These are phyloP conservation scores for Plasmodium malariae DNA, from an alignment of 169 alveolate genomes.

Conservation along the genomic window DNA sequence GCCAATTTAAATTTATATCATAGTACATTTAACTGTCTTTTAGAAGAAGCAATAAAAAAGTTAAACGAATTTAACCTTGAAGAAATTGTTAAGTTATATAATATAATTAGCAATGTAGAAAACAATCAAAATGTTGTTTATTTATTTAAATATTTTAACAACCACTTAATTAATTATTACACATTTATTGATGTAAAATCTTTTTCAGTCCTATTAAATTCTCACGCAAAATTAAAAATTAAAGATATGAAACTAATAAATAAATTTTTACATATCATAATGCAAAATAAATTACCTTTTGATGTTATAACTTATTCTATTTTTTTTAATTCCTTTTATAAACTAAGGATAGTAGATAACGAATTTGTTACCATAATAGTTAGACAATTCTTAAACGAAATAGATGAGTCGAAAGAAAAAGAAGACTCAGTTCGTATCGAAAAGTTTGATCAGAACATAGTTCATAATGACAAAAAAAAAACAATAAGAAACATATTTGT, in stretches of 20 bases:
- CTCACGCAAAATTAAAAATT: conserved; percentile 76
- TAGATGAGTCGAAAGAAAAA: conserved; percentile 11
- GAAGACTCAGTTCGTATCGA: background rate
- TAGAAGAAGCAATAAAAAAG: conserved; percentile 53
- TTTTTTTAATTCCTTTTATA: conserved; percentile 64
- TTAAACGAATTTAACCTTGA: conserved; percentile 46
- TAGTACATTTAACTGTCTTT: conserved; percentile 61
- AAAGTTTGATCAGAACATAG: too few relatives aligned
- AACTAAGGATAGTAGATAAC: conserved; percentile 32
- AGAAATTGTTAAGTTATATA: conserved; percentile 63
- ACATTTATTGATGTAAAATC: conserved; percentile 72
- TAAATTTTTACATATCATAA: conserved; percentile 53
- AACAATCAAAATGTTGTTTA: conserved; percentile 63
- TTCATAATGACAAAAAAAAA: background rate
- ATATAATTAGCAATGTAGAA: conserved; percentile 61
- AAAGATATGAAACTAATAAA: conserved; percentile 74
- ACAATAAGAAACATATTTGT: background rate
- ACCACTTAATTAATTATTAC: conserved; percentile 60
- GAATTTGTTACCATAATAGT: conserved; percentile 19
- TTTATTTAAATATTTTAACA: conserved; percentile 61
- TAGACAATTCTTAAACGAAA: conserved; percentile 27
- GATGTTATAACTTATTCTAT: conserved; percentile 66
- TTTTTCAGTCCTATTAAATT: conserved; percentile 47
- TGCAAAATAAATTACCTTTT: conserved; percentile 37
- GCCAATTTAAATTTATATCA: conserved; percentile 25